Evolutionary conservation across 768 basidiomycete genomes (phyloP), one percentile per base, ranked within the genome.

Genomic region (Tylopilus vinaceipallidus): DNA sequence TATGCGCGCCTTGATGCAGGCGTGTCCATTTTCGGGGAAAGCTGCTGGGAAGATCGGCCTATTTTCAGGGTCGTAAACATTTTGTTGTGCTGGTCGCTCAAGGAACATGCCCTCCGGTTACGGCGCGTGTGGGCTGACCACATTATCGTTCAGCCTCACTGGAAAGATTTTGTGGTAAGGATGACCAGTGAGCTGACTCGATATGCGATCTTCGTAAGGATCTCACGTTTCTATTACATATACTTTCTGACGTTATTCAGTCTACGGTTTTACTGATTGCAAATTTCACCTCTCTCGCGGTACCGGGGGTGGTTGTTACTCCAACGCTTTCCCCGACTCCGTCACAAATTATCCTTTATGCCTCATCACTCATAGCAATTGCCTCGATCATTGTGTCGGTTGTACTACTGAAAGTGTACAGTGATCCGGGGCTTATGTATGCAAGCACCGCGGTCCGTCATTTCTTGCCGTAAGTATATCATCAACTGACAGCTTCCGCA

Each of bases 211-310:
- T 75, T 73, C 47, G 81, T 81, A 40, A 33, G 76, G 58, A 24
- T 9, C 16, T 1, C 32, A 11, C 22, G 14, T 29, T 4, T 7
- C 8, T 27, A 26, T 10, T 22, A 4, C 29, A 42, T 14, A 14
- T 4, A 3, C 6, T 13, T 17, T 43, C 44, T 14, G 2, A 41
- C 23, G 23, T 20, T 9, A n/a, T 13, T 27, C n/a, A 81, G 79
- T 71, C 71, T 1, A 77, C 76, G 2, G 77, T 81, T 13, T 61
- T 82, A 30, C 61, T 82, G 5, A 74, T 74, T n/a, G 77, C 75
- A 2, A 79, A 80, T 45, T 73, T 83, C 1, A 75, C 74, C 0
- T 79, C 81, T 55, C 61, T 82, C 10, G 74, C 77, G 5, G 78
- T 82, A 20, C 74, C 73, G n/a, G 65, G 68, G 23, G 70, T 75